These are phyloP conservation scores for Euphorbia schlechtendalii DNA, from an alignment of 441 rosid species.

Conservation along the genomic window DNA sequence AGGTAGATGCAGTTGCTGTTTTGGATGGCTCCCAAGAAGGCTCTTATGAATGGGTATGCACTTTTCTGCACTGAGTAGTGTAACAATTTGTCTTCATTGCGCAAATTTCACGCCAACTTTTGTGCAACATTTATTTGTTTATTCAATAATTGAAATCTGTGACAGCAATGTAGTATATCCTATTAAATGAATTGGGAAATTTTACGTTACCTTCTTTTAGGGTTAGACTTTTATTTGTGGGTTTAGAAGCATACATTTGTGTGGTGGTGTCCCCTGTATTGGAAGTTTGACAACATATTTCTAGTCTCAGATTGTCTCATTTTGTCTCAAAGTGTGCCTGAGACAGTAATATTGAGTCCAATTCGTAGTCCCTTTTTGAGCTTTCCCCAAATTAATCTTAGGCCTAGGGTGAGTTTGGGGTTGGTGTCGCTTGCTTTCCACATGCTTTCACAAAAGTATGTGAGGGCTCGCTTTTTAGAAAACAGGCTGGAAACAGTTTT, in stretches of 20 bases:
- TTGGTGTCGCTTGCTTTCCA: too few species aligned
- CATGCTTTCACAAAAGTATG: too few species aligned
- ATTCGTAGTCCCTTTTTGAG: neutral
- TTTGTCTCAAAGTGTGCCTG: neutral
- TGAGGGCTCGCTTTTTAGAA: too few species aligned
- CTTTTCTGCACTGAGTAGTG: conserved; percentile 14
- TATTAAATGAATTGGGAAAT: neutral
- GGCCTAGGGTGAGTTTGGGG: too few species aligned
- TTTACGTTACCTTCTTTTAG: too few species aligned
- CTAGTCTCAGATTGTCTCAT: neutral
- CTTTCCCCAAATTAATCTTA: neutral
- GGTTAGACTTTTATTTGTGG: too few species aligned
- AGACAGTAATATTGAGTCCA: neutral
- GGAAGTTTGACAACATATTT: neutral
- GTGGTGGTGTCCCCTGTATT: conserved; percentile 3
- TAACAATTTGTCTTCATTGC: neutral
- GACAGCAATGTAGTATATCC: neutral
- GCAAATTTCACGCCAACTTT: neutral
- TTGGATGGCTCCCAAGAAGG: conserved; percentile 98
- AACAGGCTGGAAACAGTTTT: too few species aligned
- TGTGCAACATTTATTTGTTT: neutral
- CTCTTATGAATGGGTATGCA: conserved; percentile 90
- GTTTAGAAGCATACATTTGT: neutral
- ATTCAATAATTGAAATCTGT: neutral
- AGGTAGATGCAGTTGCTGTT: conserved; percentile 62